Percentiles rank a stretch among this genome's conserved stretches.
Evolutionary conservation across 108 stramenopile genomes (phyloP).

Genomic region (Nannochloropsis gaditana): DNA sequence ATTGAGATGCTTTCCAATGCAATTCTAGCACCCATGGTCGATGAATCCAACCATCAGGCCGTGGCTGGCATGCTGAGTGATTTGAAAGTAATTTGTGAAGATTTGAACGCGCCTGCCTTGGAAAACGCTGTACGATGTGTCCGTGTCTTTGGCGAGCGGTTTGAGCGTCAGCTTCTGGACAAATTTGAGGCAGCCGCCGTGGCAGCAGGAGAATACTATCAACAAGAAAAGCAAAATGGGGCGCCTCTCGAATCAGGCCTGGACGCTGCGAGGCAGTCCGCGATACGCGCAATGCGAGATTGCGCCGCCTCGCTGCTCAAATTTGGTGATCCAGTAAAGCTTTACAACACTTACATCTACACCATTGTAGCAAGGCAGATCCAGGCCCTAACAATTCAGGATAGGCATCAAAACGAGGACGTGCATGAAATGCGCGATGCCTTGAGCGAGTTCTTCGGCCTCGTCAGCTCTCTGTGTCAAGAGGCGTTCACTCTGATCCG

Average conservation of each 20-base stretch:
- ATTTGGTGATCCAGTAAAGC: slow-evolving; percentile 9
- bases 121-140: not conserved
- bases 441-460: slow-evolving; percentile 23
- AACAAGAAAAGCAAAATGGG: not conserved
- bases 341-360: slow-evolving; percentile 16
- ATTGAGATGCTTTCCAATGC: not conserved
- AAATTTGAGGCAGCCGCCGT: slow-evolving; percentile 12
- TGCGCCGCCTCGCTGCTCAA: not conserved
- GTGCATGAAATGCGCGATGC: not conserved
- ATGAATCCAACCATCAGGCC: not conserved
- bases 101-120: not conserved
- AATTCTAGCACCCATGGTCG: not conserved
- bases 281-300: not conserved
- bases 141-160: not conserved
- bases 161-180: not conserved
- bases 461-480: slow-evolving; percentile 29
- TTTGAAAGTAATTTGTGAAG: not conserved
- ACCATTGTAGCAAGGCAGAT: not conserved
- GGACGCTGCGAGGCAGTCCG: not conserved
- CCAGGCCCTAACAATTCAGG: not conserved
- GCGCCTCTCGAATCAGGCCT: not conserved
- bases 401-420: not conserved
- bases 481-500: slow-evolving; percentile 31
- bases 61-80: not conserved
- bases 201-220: not conserved